Percentiles rank a stretch among this genome's conserved stretches.
Evolutionary conservation across 352 stramenopile genomes (phyloP).

Genomic region (Phytophthora cryptogea): DNA sequence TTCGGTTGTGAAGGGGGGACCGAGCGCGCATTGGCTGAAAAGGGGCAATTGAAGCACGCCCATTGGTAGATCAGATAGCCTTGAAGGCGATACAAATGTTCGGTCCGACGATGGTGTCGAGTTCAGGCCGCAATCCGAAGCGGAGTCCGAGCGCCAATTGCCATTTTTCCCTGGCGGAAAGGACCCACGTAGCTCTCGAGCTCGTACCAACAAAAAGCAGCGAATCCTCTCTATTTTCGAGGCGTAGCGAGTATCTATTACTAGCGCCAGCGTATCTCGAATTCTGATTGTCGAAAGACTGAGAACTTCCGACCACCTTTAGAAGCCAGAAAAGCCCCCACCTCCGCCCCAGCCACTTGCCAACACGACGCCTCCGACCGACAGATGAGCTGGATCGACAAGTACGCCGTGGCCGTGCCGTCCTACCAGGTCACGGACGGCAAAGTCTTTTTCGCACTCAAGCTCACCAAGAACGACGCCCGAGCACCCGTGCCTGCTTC

Average conservation of each 20-base stretch:
- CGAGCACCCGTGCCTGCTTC: constrained; percentile 23
- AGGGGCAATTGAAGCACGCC: neutral
- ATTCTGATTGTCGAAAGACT: constrained; percentile 18
- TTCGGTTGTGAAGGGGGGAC: constrained; percentile 27
- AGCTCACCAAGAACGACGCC: constrained; percentile 30
- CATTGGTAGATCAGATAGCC: constrained; percentile 24
- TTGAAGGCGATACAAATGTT: constrained; percentile 15
- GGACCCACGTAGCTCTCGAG: constrained; percentile 24
- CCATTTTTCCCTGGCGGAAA: constrained; percentile 21
- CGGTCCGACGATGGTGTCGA: constrained; percentile 14
- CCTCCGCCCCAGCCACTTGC: neutral
- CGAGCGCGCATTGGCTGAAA: constrained; percentile 11
- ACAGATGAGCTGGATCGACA: constrained; percentile 42
- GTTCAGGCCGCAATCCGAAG: constrained; percentile 6
- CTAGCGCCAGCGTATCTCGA: neutral
- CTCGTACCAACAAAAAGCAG: constrained; percentile 18
- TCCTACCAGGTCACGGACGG: constrained; percentile 38
- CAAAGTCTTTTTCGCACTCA: constrained; percentile 38
- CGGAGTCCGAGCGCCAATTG: constrained; percentile 15
- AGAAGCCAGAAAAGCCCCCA: constrained; percentile 13
- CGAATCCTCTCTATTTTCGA: constrained; percentile 15
- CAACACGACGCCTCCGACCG: constrained; percentile 4
- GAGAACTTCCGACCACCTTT: constrained; percentile 1
- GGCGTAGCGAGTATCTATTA: neutral
- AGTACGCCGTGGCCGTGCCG: constrained; percentile 37